A percentile compares a stretch with the other conserved stretches of the same genome.
Evolutionary conservation across 73 alveolate species (phyloP).

Genomic region (Tetrahymena malaccensis): DNA sequence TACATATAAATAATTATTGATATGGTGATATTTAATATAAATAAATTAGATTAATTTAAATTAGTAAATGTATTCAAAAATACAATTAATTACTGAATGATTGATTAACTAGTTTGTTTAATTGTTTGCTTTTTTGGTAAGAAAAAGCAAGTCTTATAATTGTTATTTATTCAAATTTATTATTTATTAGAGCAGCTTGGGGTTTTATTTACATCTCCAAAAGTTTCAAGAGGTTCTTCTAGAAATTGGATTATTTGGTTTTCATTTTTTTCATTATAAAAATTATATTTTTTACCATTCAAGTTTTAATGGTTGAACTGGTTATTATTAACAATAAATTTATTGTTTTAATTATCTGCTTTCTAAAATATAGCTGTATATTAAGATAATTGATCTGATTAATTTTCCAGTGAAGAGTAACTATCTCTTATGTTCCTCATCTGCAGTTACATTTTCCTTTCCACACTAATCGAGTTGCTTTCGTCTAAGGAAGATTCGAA

Average conservation of each 20-base stretch:
- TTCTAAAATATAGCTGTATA: not conserved
- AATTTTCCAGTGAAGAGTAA: not conserved
- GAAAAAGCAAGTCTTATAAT: not conserved
- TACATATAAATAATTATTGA: too few species aligned
- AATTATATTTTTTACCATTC: not conserved
- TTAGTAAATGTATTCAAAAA: too few species aligned
- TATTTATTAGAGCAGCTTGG: not conserved
- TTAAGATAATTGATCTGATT: not conserved
- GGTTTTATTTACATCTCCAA: not conserved
- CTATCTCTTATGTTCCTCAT: not conserved
- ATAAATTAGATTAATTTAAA: too few species aligned
- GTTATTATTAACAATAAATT: not conserved
- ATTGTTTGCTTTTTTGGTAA: not conserved
- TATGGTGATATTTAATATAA: too few species aligned
- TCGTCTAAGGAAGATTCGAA: not conserved
- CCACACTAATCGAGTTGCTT: not conserved
- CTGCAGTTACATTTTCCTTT: not conserved
- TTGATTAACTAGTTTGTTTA: too few species aligned
- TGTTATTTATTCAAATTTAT: not conserved
- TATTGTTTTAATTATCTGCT: not conserved
- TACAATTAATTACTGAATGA: too few species aligned
- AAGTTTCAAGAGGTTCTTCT: not conserved
- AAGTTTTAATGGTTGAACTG: not conserved
- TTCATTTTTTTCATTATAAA: not conserved
- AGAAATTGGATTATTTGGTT: not conserved